Evolutionary conservation across 2,329 filamentous ascomycete species (phyloP).

Genomic region (Apiospora malaysiana): DNA sequence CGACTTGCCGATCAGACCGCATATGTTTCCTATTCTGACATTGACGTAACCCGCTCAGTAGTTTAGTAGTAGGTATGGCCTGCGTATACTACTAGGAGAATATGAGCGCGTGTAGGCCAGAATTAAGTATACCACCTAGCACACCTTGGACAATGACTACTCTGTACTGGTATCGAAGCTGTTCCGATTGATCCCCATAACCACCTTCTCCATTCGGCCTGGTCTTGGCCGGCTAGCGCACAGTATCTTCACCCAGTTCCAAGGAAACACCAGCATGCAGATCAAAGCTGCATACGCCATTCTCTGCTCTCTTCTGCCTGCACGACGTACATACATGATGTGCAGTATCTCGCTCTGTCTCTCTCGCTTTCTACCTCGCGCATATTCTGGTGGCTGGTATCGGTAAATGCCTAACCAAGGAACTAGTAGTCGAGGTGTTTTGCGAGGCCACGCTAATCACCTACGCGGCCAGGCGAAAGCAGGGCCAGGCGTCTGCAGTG

Average conservation of each 20-base stretch:
- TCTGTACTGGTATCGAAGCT: background rate
- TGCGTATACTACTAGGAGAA: background rate
- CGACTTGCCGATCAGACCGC: background rate
- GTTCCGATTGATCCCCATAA: conserved; percentile 14
- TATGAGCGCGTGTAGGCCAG: too few relatives aligned
- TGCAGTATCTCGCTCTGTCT: background rate
- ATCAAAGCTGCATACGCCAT: conserved; percentile 14
- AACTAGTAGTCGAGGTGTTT: background rate
- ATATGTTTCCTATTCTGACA: background rate
- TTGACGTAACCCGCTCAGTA: background rate
- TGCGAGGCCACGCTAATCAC: conserved; percentile 10
- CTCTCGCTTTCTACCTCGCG: background rate
- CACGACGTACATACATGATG: conserved; percentile 5
- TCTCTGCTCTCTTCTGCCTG: conserved; percentile 8
- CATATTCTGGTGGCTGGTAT: background rate
- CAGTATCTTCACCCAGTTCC: conserved; percentile 14
- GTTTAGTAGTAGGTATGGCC: background rate
- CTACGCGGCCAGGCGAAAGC: conserved; percentile 4
- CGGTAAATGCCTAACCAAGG: background rate
- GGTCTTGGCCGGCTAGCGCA: background rate
- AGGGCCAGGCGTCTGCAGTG: background rate
- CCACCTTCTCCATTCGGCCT: conserved; percentile 14
- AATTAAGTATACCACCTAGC: background rate
- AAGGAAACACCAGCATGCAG: conserved; percentile 12
- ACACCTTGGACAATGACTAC: background rate